Base-by-base conservation (phyloP, 495 filamentous ascomycete genomes). In the Aspergillus egyptiacus region DNA sequence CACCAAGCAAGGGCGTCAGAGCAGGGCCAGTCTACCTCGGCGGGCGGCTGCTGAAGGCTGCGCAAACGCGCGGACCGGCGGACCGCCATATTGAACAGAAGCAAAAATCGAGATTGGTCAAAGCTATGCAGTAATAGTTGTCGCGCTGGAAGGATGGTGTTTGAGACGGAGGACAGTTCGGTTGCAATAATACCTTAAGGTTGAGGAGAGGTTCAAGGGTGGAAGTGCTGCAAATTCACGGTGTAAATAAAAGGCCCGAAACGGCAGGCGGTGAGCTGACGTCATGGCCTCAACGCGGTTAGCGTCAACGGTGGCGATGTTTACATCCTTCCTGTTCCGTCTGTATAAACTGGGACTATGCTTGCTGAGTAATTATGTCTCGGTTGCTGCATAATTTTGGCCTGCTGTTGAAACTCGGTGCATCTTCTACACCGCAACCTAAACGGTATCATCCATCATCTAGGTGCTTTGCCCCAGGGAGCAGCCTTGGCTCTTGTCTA, bases 41-140 rank as follows among this genome's bases (percentile, higher is more conserved):
- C 55, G 24, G 61, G n/a, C n/a, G n/a, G 57, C 36, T 54, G 22
- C 48, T 61, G 57, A 31, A 48, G 49, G 54, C 55, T 64, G 24
- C 67, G 63, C 46, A 71, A 55, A 50, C 67, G 67, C 43, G 67
- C 67, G 38, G 67, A 71, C 40, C 67, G 67, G 52, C 67, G 67
- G 41, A 70, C 58, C 64, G 62, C 58, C 67, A 71, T 71, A 18
- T 15, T 57, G 38, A 50, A n/a, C n/a, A n/a, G n/a, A n/a, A n/a
- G n/a, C n/a, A n/a, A n/a, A n/a, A n/a, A n/a, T n/a, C n/a, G n/a
- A n/a, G n/a, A n/a, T n/a, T n/a, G n/a, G n/a, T n/a, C n/a, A n/a
- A n/a, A n/a, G n/a, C n/a, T n/a, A n/a, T n/a, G n/a, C n/a, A n/a
- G n/a, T n/a, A n/a, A n/a, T n/a, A n/a, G n/a, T n/a, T n/a, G n/a